Evolutionary conservation across 495 filamentous ascomycete species (phyloP).

Genomic region (Aspergillus campestris): DNA sequence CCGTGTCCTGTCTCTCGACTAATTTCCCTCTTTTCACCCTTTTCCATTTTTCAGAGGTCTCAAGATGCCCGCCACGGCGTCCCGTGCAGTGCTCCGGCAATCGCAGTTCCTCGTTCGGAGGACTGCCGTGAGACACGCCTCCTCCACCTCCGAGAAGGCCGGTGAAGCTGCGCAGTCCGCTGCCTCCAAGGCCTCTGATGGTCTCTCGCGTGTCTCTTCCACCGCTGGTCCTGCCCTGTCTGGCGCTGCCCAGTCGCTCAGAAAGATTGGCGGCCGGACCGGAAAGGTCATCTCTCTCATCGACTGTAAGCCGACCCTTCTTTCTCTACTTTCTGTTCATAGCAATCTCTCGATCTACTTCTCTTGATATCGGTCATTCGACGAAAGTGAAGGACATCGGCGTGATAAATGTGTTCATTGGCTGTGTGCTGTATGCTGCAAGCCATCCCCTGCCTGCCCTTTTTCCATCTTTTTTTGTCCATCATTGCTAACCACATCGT

Average conservation of each 20-base stretch:
- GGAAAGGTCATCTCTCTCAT: slow-evolving; percentile 71
- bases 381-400: no score
- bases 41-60: slow-evolving; percentile 19
- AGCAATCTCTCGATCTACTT: neutral
- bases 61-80: slow-evolving; percentile 41
- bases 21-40: slow-evolving; percentile 19
- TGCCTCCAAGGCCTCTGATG: slow-evolving; percentile 72
- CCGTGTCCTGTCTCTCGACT: slow-evolving; percentile 23
- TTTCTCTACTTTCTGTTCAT: no score
- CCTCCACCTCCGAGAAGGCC: slow-evolving; percentile 50
- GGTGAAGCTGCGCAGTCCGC: no score
- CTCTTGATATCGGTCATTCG: neutral
- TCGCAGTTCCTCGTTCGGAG: slow-evolving; percentile 50
- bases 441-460: neutral
- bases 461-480: neutral
- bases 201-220: slow-evolving; percentile 73
- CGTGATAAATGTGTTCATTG: neutral
- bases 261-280: slow-evolving; percentile 76
- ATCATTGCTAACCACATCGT: slow-evolving; percentile 20
- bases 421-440: slow-evolving; percentile 10
- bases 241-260: slow-evolving; percentile 60
- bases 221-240: slow-evolving; percentile 70
- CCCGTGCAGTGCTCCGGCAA: slow-evolving; percentile 55
- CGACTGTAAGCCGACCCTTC: slow-evolving; percentile 61
- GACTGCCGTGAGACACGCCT: slow-evolving; percentile 51